Conservation (phyloP, 441 rosid species). For the Sinapis alba region DNA sequence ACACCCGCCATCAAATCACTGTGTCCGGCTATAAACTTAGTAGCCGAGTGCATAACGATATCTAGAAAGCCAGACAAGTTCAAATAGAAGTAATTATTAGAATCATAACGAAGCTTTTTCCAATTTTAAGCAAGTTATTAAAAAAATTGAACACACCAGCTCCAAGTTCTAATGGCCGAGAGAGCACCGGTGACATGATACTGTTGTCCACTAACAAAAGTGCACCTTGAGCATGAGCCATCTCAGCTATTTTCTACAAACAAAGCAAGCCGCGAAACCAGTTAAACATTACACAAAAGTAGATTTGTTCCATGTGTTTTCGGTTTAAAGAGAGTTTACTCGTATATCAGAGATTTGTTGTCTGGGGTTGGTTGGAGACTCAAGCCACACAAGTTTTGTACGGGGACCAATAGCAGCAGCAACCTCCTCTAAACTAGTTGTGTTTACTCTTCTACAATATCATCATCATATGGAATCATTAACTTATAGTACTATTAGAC, state of each 20-base stretch:
- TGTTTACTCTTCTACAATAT: slow-evolving; percentile 74
- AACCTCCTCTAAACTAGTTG: slow-evolving; percentile 69
- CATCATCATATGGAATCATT: slow-evolving; percentile 8
- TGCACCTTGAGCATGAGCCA: slow-evolving; percentile 83
- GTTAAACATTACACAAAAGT: not conserved
- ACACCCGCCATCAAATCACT: slow-evolving; percentile 97
- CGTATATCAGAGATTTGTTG: slow-evolving; percentile 86
- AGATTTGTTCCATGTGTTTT: not conserved
- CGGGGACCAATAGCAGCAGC: slow-evolving; percentile 75
- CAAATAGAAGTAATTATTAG: slow-evolving; percentile 1
- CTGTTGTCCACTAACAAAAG: slow-evolving; percentile 91
- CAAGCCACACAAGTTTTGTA: slow-evolving; percentile 95
- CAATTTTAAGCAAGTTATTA: not conserved
- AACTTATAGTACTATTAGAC: not conserved
- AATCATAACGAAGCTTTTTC: not conserved
- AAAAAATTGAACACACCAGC: slow-evolving; percentile 63
- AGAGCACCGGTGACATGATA: slow-evolving; percentile 87
- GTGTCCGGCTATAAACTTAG: slow-evolving; percentile 92
- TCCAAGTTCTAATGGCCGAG: slow-evolving; percentile 90
- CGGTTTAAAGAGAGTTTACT: slow-evolving; percentile 38
- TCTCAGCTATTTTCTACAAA: slow-evolving; percentile 76
- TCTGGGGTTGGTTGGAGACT: slow-evolving; percentile 95
- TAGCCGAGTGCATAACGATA: slow-evolving; percentile 96
- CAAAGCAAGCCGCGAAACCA: not conserved
- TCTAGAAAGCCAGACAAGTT: slow-evolving; percentile 46